Base-by-base conservation (phyloP, 192 early-diverging fungal species). In the Podila minutissima region DNA sequence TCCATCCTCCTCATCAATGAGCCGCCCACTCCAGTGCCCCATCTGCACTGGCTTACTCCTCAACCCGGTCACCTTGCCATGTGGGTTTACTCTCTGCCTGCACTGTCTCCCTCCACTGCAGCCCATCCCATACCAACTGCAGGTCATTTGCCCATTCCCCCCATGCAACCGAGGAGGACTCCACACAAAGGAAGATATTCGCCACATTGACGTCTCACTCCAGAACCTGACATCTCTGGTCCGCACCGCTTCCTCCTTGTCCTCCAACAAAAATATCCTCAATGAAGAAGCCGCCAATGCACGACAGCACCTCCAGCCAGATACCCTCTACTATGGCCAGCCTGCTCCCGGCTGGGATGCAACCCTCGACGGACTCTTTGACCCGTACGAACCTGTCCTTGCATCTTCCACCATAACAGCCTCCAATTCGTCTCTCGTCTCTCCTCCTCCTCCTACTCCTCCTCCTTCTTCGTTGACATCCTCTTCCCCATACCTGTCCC, bases 31-130 rank as follows among this genome's bases (percentile, higher is more conserved):
- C 7, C 71, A 83, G 50, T 87, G 86, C 64, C 72, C 75, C 10
- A 57, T 51, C 37, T 87, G 86, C 60, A 64, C 78, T 28, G 37
- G 59, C n/a, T 65, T 75, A 19, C 51, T 87, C 3, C 61, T 70
- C 12, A 75, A 69, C 15, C 86, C 86, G 3, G 24, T 75, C 46
- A 87, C 86, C 17, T 67, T 87, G 1, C 74, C 86, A 5, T 87
- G 86, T 12, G 86, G 86, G n/a, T 77, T 83, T 37, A 72, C 82
- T 2, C 66, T 82, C 46, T 87, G 86, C 66, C 64, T 75, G 3
- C 10, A 37, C 2, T 82, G 77, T 77, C 66, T 77, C 26, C 82
- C 74, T 19, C 59, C 46, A 0, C 46, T 62, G 28, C 58, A 72
- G 31, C 68, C 84, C 17, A 85, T 82, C 31, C 63, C 51, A 12